phyloP scores from a whole-genome alignment of 2,329 filamentous ascomycete species.

The Dactylellina sp. region DNA sequence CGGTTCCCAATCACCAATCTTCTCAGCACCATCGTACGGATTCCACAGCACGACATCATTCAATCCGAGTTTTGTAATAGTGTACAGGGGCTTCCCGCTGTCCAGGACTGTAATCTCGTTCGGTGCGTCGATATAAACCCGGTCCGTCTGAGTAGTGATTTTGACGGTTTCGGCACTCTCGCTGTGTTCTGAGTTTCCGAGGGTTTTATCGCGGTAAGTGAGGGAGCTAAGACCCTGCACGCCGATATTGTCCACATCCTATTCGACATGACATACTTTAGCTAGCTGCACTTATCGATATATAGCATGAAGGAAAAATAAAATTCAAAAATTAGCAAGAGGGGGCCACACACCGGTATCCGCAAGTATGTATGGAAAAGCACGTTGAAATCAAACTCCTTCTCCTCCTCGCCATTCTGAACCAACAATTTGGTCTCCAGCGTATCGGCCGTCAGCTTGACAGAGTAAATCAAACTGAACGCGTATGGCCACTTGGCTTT shows the following conservation, averaged over 20 bases:
- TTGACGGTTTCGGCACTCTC: slow-evolving; percentile 74
- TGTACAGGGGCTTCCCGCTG: slow-evolving; percentile 73
- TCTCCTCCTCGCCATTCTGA: slow-evolving; percentile 82
- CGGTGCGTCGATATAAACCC: slow-evolving; percentile 80
- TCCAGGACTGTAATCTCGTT: slow-evolving; percentile 73
- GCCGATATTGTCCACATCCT: slow-evolving; percentile 82
- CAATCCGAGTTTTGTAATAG: slow-evolving; percentile 84
- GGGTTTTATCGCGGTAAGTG: slow-evolving; percentile 85
- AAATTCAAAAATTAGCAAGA: slow-evolving; percentile 1
- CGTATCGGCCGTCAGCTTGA: slow-evolving; percentile 80
- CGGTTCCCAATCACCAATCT: slow-evolving; percentile 87
- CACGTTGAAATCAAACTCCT: slow-evolving; percentile 84
- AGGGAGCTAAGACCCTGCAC: slow-evolving; percentile 81
- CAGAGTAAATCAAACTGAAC: slow-evolving; percentile 92
- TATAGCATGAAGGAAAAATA: slow-evolving; percentile 10
- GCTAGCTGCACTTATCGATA: background rate
- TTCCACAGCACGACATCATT: slow-evolving; percentile 96
- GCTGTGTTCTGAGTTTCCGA: slow-evolving; percentile 72
- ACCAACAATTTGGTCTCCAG: slow-evolving; percentile 86
- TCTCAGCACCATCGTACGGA: slow-evolving; percentile 88
- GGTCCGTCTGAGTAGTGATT: slow-evolving; percentile 84
- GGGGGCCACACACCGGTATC: slow-evolving; percentile 80
- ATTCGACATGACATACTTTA: background rate
- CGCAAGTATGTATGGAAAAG: slow-evolving; percentile 91
- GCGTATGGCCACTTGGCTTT: slow-evolving; percentile 83